Evolutionary conservation across 805 yeast species (phyloP).

Genomic region (Candida fluviatilis): DNA sequence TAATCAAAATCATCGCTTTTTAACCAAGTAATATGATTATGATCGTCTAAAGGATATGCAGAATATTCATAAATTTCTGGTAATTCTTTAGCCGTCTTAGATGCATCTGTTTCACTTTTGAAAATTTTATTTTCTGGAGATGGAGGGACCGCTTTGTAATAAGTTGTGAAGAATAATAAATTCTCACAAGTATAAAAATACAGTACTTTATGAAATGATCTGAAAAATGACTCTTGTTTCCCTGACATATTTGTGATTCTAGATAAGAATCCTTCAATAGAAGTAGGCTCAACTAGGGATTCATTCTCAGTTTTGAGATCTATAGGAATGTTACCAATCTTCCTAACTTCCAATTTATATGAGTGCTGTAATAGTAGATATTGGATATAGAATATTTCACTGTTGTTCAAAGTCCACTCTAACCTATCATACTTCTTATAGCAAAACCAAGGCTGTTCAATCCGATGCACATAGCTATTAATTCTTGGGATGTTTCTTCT

Average conservation of each 20-base stretch:
- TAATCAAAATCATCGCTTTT: constrained; percentile 39
- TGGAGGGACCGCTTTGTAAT: constrained; percentile 60
- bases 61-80: constrained; percentile 43
- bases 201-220: constrained; percentile 47
- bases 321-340: constrained; percentile 36
- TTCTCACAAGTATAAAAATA: constrained; percentile 65
- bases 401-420: constrained; percentile 42
- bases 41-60: constrained; percentile 50
- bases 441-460: constrained; percentile 43
- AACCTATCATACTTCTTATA: constrained; percentile 67
- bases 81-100: constrained; percentile 13
- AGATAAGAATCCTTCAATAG: constrained; percentile 79
- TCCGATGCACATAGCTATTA: constrained; percentile 11
- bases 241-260: constrained; percentile 53
- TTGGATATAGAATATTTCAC: constrained; percentile 25
- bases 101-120: constrained; percentile 12
- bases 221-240: constrained; percentile 23
- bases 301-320: constrained; percentile 9
- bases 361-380: constrained; percentile 32
- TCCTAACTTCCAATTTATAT: constrained; percentile 58
- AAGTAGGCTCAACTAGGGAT: constrained; percentile 50
- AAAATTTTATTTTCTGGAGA: constrained; percentile 32
- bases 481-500: constrained; percentile 8
- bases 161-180: constrained; percentile 54
- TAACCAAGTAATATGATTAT: constrained; percentile 63